Percentiles rank a stretch among this genome's conserved stretches.
Evolutionary conservation across 2,329 filamentous ascomycete species (phyloP).

Genomic region (Zymoseptoria pseudotritici): DNA sequence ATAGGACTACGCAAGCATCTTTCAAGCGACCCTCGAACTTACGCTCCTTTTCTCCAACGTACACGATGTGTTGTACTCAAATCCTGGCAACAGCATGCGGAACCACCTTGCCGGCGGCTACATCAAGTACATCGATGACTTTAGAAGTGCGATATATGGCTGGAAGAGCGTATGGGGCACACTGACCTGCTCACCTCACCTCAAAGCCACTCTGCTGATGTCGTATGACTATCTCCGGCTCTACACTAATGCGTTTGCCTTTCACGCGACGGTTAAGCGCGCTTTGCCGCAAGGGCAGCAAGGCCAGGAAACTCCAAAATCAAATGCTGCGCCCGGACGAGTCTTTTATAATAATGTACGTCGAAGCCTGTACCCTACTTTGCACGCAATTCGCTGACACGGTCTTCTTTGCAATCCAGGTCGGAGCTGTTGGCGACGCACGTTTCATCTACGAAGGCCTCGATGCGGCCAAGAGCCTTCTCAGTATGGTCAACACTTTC

Average conservation of each 20-base stretch:
- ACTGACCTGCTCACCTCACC: constrained; percentile 55
- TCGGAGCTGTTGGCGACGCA: constrained; percentile 42
- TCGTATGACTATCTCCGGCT: constrained; percentile 66
- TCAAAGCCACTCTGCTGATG: constrained; percentile 60
- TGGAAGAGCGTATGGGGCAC: constrained; percentile 67
- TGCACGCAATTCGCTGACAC: not conserved
- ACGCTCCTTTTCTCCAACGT: constrained; percentile 68
- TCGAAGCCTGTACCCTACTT: not conserved
- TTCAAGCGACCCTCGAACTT: constrained; percentile 63
- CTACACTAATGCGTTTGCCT: constrained; percentile 69
- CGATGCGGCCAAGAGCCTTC: constrained; percentile 42
- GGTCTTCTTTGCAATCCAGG: constrained; percentile 7
- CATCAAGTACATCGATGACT: constrained; percentile 69
- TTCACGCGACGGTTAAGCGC: constrained; percentile 57
- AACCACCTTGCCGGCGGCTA: constrained; percentile 65
- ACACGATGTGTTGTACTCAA: constrained; percentile 66
- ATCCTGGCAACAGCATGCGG: constrained; percentile 60
- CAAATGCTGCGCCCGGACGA: constrained; percentile 13
- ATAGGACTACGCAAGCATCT: constrained; percentile 24
- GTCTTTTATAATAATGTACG: constrained; percentile 41
- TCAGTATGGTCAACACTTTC: constrained; percentile 45
- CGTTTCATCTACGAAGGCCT: constrained; percentile 45
- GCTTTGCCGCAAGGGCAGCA: constrained; percentile 31
- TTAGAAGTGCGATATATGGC: constrained; percentile 58
- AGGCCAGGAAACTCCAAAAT: constrained; percentile 14